Base-by-base conservation (phyloP, 1,139 yeast species). In the Hyphopichia buzzinii region DNA sequence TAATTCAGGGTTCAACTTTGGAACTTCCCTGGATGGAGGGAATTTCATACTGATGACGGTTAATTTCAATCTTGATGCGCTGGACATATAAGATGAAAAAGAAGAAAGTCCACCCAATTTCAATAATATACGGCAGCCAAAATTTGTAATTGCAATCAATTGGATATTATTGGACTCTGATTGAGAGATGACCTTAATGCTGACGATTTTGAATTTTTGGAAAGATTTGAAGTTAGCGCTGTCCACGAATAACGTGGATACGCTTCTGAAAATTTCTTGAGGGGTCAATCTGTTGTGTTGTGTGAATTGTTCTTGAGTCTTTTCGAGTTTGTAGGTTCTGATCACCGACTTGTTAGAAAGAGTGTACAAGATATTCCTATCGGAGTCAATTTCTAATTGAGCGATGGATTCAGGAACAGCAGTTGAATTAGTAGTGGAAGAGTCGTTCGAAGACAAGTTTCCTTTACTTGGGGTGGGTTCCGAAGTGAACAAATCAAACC, bases 301-400 rank as follows among this genome's bases (percentile, higher is more conserved):
- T 38, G 56, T 52, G 39, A 61, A 65, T 38, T 62, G 72, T 30
- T 63, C 71, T 39, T 59, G 68, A 33, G 57, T 61, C 5, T 62
- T 48, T 27, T 51, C 59, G 33, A 84, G 69, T 48, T 81, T 76
- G 59, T 89, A 90, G 4, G 87, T 87, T 47, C 95, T 75, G 26
- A 92, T 81, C n/a, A 81, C 75, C 0, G 97, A 88, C 39, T 76
- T 79, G 24, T 89, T 84, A 1, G 97, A 85, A 37, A 94, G 72
- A 0, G 97, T 79, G 59, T 92, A 94, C 16, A 94, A 59, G 15
- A 87, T 67, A 26, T 80, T 80, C 53, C 96, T 77, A 4, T 87
- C 77, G 42, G 83, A 79, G 56, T 94, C 98, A 31, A 89, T 67
- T 37, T 74, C 79, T 36, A 90, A 55, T 49, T 85, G 88, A 1